These are phyloP conservation scores for Claviceps arundinis DNA, from an alignment of 2,329 filamentous ascomycete genomes.

Conservation along the genomic window DNA sequence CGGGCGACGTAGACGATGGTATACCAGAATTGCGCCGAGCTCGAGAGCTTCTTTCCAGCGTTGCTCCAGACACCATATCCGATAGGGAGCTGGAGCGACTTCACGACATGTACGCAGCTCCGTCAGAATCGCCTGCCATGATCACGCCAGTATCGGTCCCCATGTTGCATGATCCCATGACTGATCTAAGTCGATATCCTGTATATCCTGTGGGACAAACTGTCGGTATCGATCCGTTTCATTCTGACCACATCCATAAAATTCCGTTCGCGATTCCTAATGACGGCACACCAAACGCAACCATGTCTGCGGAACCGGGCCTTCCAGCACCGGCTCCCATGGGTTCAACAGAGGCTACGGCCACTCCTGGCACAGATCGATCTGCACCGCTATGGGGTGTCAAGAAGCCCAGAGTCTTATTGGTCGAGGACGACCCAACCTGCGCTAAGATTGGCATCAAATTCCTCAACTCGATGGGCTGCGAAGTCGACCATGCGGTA, in stretches of 20 bases:
- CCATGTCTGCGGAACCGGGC: slow-evolving; percentile 25
- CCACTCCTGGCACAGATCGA: slow-evolving; percentile 20
- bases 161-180: slow-evolving; percentile 40
- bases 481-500: slow-evolving; percentile 55
- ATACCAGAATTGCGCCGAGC: slow-evolving; percentile 41
- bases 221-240: slow-evolving; percentile 88
- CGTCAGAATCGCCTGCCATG: slow-evolving; percentile 36
- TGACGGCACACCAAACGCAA: slow-evolving; percentile 24
- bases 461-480: slow-evolving; percentile 52
- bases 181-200: slow-evolving; percentile 44
- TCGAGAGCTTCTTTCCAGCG: slow-evolving; percentile 40
- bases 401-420: slow-evolving; percentile 63
- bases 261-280: slow-evolving; percentile 73
- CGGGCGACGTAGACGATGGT: slow-evolving; percentile 35
- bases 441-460: slow-evolving; percentile 56
- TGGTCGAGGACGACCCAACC: slow-evolving; percentile 73
- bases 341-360: slow-evolving; percentile 7
- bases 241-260: slow-evolving; percentile 86
- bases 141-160: slow-evolving; percentile 29
- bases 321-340: slow-evolving; percentile 9
- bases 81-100: slow-evolving; percentile 44
- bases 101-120: slow-evolving; percentile 39
- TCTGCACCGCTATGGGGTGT: slow-evolving; percentile 38
- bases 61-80: slow-evolving; percentile 36
- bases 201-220: slow-evolving; percentile 87